These are phyloP conservation scores for Salvia hispanica DNA, from an alignment of 257 asterid genomes.

Conservation along the genomic window DNA sequence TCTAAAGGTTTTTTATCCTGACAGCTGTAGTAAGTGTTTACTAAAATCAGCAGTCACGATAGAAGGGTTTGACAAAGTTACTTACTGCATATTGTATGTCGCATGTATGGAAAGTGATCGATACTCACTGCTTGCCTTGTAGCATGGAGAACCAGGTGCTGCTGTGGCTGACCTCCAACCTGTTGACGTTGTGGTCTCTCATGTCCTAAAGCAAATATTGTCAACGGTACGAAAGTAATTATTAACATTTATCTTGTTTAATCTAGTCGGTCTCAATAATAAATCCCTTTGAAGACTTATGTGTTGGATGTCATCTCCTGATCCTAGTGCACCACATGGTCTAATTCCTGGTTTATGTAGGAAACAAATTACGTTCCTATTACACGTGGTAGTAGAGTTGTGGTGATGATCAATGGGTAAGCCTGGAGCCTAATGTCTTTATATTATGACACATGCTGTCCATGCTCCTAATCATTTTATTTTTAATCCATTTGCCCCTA, in stretches of 20 bases:
- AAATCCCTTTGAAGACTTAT: neutral
- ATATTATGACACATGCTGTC: neutral
- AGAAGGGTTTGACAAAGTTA: conserved; percentile 8
- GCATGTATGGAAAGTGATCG: conserved; percentile 30
- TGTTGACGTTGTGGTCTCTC: conserved; percentile 88
- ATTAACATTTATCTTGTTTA: conserved; percentile 6
- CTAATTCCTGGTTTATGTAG: conserved; percentile 49
- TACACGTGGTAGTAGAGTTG: conserved; percentile 89
- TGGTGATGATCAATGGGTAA: conserved; percentile 92
- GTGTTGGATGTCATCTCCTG: conserved; percentile 10
- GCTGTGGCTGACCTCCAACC: conserved; percentile 93
- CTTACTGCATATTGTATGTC: conserved; percentile 29
- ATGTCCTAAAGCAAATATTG: conserved; percentile 82
- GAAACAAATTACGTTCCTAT: conserved; percentile 91
- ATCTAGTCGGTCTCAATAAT: conserved; percentile 2
- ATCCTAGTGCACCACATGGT: conserved; percentile 14
- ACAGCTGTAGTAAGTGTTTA: conserved; percentile 21
- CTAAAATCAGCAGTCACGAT: conserved; percentile 14
- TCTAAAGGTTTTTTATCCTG: conserved; percentile 10
- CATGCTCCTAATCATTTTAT: conserved; percentile 14
- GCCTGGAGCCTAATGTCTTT: conserved; percentile 29
- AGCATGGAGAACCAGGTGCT: conserved; percentile 99
- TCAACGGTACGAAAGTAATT: conserved; percentile 58
- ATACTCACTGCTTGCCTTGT: conserved; percentile 39
- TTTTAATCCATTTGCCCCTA: neutral